phyloP scores from a whole-genome alignment of 208 protist species.

The Leishmania tropica region DNA sequence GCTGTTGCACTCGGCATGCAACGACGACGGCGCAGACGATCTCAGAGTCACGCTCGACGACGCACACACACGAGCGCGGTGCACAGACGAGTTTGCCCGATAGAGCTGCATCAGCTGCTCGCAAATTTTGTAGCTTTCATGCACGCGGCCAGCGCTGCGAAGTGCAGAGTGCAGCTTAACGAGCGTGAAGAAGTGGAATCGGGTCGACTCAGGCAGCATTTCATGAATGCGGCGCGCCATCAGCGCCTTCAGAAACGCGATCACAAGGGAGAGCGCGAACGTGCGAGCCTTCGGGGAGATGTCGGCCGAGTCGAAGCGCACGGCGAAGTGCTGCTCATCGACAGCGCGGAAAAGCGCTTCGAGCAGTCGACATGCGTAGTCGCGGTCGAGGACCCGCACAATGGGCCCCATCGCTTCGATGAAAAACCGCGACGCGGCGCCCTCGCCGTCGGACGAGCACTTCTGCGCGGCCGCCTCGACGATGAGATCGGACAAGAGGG shows the following conservation, averaged over 20 bases:
- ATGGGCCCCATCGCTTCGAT: slow-evolving; percentile 52
- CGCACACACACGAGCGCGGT: slow-evolving; percentile 26
- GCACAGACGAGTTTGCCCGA: slow-evolving; percentile 40
- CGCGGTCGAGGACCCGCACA: slow-evolving; percentile 29
- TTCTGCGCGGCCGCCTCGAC: slow-evolving; percentile 53
- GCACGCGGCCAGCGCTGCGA: slow-evolving; percentile 36
- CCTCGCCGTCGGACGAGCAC: slow-evolving; percentile 62
- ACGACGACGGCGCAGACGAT: background rate
- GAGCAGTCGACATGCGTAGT: slow-evolving; percentile 50
- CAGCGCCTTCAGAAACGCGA: slow-evolving; percentile 76
- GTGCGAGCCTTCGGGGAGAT: slow-evolving; percentile 12
- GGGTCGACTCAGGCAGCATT: slow-evolving; percentile 41
- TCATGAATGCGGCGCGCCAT: slow-evolving; percentile 48
- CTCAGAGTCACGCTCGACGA: background rate
- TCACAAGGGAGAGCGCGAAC: slow-evolving; percentile 38
- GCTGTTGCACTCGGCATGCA: background rate
- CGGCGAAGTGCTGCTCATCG: slow-evolving; percentile 68
- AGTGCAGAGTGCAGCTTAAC: slow-evolving; percentile 71
- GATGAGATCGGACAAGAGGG: slow-evolving; percentile 70
- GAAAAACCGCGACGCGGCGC: slow-evolving; percentile 69
- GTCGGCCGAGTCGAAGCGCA: slow-evolving; percentile 34
- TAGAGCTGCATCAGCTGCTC: slow-evolving; percentile 68
- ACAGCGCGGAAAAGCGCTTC: slow-evolving; percentile 56
- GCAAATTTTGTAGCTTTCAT: slow-evolving; percentile 69
- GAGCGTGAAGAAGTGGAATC: slow-evolving; percentile 67